phyloP scores from a whole-genome alignment of 2,329 filamentous ascomycete species.

The Venturia nashicola region DNA sequence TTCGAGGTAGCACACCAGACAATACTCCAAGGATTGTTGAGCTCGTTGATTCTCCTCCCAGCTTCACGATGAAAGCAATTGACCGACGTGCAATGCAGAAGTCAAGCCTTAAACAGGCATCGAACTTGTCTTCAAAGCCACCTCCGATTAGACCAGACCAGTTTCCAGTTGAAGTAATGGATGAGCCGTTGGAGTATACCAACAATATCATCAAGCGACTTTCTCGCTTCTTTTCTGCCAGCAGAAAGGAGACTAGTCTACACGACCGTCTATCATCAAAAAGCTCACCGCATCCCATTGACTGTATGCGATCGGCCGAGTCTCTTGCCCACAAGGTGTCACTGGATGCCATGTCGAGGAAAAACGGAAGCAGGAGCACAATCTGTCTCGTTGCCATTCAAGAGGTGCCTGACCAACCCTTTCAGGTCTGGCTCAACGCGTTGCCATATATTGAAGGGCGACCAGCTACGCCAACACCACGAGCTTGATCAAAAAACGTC shows the following conservation, averaged over 20 bases:
- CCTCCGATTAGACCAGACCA: not conserved
- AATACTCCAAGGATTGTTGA: not conserved
- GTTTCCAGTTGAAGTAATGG: not conserved
- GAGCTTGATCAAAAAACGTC: not conserved
- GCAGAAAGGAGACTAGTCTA: not conserved
- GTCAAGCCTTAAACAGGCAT: not conserved
- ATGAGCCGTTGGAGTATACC: not conserved
- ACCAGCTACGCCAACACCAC: constrained; percentile 1
- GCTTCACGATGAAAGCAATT: not conserved
- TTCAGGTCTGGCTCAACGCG: constrained; percentile 9
- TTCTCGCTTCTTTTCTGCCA: not conserved
- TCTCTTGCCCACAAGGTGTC: not conserved
- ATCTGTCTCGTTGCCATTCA: constrained; percentile 7
- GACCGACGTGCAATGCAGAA: not conserved
- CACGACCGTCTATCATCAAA: not conserved
- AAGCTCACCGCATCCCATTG: not conserved
- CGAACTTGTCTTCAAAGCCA: not conserved
- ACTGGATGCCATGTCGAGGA: not conserved
- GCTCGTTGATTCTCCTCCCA: not conserved
- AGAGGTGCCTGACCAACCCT: constrained; percentile 6
- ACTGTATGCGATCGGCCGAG: not conserved
- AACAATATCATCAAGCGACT: not conserved
- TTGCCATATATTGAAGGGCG: constrained; percentile 10
- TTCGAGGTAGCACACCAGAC: constrained; percentile 2
- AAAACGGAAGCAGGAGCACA: constrained; percentile 8